phyloP scores from a whole-genome alignment of 2,329 filamentous ascomycete species.

The Hypoxylon sp. region DNA sequence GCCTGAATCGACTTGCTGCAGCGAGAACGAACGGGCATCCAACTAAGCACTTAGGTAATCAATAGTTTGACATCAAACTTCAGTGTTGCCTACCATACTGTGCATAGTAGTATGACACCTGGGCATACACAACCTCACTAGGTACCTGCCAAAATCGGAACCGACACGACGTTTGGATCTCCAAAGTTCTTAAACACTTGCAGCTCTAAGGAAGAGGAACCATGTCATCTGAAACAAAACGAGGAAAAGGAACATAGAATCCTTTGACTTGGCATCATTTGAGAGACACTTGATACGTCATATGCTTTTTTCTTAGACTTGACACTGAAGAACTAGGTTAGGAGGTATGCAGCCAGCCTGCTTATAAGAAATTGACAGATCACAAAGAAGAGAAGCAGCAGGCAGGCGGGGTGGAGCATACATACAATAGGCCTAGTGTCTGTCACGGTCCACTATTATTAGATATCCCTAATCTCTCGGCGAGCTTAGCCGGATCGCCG shows the following conservation, averaged over 20 bases:
- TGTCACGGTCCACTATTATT: conserved; percentile 11
- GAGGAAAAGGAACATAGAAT: background rate
- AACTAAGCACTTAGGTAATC: conserved; percentile 2
- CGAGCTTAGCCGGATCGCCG: conserved; percentile 26
- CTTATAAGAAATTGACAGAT: conserved; percentile 13
- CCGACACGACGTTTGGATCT: background rate
- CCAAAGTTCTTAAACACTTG: background rate
- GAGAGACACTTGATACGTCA: background rate
- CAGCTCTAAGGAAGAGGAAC: conserved; percentile 8
- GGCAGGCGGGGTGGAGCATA: background rate
- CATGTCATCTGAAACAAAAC: conserved; percentile 7
- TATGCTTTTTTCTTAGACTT: background rate
- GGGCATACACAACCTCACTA: conserved; percentile 13
- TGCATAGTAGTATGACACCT: conserved; percentile 1
- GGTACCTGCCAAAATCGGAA: conserved; percentile 28
- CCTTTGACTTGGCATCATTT: background rate
- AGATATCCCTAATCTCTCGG: conserved; percentile 15
- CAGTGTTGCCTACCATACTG: background rate
- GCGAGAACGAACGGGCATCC: background rate
- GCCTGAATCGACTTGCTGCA: conserved; percentile 4
- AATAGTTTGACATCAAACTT: conserved; percentile 4
- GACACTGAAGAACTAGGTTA: background rate
- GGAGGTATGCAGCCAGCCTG: background rate
- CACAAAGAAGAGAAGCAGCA: background rate
- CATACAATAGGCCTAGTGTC: too few relatives aligned